Evolutionary conservation across 1,284 basidiomycete species (phyloP), one percentile per base, ranked within the genome.

Genomic region (Ceratobasidium sp.): DNA sequence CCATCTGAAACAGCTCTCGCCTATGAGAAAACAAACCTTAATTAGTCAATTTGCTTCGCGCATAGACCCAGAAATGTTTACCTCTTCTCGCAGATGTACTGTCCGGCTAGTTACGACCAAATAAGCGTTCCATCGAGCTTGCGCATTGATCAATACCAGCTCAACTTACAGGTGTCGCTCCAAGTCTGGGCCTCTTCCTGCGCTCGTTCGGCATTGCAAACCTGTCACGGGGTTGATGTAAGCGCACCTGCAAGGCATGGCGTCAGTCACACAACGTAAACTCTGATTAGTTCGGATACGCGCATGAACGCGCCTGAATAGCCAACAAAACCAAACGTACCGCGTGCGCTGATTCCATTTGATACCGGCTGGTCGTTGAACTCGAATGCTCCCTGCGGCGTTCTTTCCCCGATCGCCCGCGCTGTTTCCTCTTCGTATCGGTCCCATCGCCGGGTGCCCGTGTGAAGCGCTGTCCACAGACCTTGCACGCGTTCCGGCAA

Each of bases 201-300:
- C 73, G 26, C 73, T 75, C 10, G 73, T 75, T 38, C 73, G 73
- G 64, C 73, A 75, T 33, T 75, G 73, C 20, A 75, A 33, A 20
- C 73, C 73, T 15, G 73, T 75, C 23, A 75, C 73, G 46, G 73
- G 70, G 73, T 75, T 75, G 73, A 75, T 75, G 73, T 75, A 75
- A 64, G 73, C 44, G 61, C 73, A 75, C 23, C 73, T 75, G 56
- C 62, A n/a, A 46, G 40, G 62, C n/a, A 54, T 54, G 38, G 62
- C 62, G 50, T 75, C 44, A 75, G 62, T 73, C 28, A 71, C 54
- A 50, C 56, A 48, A 28, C 46, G 20, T 64, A 65, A 40, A 20
- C 28, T 23, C 56, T 73, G 26, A 64, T 74, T 23, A 48, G 26
- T 28, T 13, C 4, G 15, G 40, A 42, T 59, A 64, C 28, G 42